phyloP scores from a whole-genome alignment of 305 asterid genomes.

The Ilex paraguariensis region DNA sequence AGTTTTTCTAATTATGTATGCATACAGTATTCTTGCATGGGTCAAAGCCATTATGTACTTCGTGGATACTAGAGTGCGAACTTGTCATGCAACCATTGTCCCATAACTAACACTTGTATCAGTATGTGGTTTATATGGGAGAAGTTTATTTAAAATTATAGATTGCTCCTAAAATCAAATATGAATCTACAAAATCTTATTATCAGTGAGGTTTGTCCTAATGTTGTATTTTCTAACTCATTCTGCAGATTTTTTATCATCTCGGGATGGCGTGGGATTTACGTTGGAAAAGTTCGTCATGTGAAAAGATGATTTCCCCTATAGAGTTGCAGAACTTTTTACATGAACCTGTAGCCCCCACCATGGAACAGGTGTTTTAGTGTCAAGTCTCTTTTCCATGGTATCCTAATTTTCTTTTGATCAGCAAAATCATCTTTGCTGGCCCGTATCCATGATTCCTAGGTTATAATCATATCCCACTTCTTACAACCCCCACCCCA shows the following conservation, averaged over 20 bases:
- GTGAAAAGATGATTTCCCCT: constrained; percentile 32
- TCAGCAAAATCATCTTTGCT: constrained; percentile 6
- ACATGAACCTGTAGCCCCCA: constrained; percentile 58
- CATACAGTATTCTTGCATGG: background rate
- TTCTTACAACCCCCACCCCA: no score
- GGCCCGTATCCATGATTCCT: background rate
- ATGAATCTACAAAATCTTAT: no score
- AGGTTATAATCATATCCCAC: background rate
- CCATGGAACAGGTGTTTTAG: constrained; percentile 55
- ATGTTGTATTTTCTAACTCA: constrained; percentile 14
- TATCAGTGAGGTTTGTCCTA: background rate
- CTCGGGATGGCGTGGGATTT: constrained; percentile 93
- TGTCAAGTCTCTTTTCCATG: constrained; percentile 11
- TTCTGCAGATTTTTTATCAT: constrained; percentile 75
- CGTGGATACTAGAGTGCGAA: no score
- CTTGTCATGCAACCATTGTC: no score
- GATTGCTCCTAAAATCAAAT: no score
- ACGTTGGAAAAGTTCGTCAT: constrained; percentile 53
- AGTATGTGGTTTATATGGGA: no score
- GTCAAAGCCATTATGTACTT: background rate
- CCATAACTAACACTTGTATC: no score
- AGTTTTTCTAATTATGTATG: background rate
- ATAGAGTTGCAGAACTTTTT: constrained; percentile 34
- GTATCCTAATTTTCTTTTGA: constrained; percentile 11
- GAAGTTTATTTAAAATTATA: no score